Evolutionary conservation across 2,329 filamentous ascomycete species (phyloP).

Genomic region (Aureobasidium sp.): DNA sequence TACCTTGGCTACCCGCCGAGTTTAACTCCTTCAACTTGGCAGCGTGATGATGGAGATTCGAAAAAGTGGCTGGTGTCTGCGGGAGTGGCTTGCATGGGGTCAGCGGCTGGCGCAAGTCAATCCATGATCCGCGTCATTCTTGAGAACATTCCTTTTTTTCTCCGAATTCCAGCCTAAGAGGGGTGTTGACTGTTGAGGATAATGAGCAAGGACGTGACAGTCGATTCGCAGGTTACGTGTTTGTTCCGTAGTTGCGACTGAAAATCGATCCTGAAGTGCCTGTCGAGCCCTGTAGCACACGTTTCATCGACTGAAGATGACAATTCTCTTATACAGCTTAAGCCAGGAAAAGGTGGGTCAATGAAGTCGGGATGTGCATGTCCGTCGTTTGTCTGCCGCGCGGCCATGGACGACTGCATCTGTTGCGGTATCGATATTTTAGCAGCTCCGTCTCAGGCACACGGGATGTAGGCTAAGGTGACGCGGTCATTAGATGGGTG

Average conservation of each 20-base stretch:
- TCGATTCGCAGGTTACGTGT: neutral
- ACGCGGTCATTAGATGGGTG: conserved; percentile 11
- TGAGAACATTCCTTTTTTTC: neutral
- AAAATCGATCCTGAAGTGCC: neutral
- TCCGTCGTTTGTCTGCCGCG: conserved; percentile 13
- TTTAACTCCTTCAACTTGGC: conserved; percentile 1
- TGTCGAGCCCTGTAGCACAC: neutral
- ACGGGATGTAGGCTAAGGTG: neutral
- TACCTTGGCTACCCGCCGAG: neutral
- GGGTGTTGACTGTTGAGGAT: too few species aligned
- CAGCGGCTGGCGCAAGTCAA: neutral
- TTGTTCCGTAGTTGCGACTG: neutral
- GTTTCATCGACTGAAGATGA: conserved; percentile 13
- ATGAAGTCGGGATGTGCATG: conserved; percentile 4
- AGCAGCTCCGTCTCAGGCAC: neutral
- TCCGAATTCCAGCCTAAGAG: neutral
- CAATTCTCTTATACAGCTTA: neutral
- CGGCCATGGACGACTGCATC: conserved; percentile 1
- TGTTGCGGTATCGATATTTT: neutral
- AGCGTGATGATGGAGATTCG: neutral
- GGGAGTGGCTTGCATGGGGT: conserved; percentile 5
- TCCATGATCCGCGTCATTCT: conserved; percentile 1
- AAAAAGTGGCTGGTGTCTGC: neutral
- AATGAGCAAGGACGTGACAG: neutral
- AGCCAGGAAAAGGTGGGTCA: conserved; percentile 3